Base-by-base conservation (phyloP, 208 protist genomes). In the Naegleria fowleri region DNA sequence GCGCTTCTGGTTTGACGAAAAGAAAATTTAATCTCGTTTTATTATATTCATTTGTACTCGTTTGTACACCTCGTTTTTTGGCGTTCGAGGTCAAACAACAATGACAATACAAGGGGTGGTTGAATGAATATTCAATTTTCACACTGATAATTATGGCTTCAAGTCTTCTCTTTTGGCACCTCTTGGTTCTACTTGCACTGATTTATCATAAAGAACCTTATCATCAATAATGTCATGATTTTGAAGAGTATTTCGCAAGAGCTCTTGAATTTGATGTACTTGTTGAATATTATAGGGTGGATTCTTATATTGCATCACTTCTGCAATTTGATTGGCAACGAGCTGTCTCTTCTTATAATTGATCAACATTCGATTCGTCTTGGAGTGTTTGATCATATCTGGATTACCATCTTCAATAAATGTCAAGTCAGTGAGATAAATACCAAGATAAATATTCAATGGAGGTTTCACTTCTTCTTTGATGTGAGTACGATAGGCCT, bases 321-420 rank as follows among this genome's bases (percentile, higher is more conserved):
- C 16, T 15, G 29, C 1, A 41, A 90, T 90, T 4, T 43, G n/a
- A 43, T 75, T 33, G 33, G 29, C 9, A 39, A 76, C 86, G 1
- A 90, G 40, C n/a, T 41, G 16, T 43, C 52, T 59, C 51, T 90
- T 90, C 11, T 39, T 76, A 29, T 29, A 76, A 76, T 90, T 90
- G 25, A 90, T 76, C 25, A 90, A 76, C 9, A 29, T 39, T 90
- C 33, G 75, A 22, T 29, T 15, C 3, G 43, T 43, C 9, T 16
- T 39, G 48, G 38, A 25, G 11, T 25, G 22, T 39, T 90, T 90
- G 25, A 90, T 76, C 55, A 76, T 6, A 88, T 86, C 83, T 48
- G 33, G 33, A 59, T 95, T 95, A 48, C 94, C 94, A 90, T 95
- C 94, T 83, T 95, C 94, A 16, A 95, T 92, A 59, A 95, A 95